phyloP scores from a whole-genome alignment of 441 rosid species.

The Pelargonium myrrhifolium region DNA sequence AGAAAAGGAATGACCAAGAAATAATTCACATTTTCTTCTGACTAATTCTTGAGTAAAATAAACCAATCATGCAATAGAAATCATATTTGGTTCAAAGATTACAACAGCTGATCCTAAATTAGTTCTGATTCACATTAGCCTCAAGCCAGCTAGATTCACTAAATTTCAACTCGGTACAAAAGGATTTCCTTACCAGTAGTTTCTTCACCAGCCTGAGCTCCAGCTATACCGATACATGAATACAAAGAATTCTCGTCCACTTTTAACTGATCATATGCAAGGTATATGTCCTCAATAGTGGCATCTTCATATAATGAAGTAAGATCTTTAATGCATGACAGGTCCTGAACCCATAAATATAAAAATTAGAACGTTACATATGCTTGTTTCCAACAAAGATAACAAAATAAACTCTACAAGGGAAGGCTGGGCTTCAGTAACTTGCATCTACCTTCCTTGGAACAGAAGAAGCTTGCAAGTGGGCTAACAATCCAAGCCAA shows the following conservation, averaged over 20 bases:
- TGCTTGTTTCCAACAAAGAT: background rate
- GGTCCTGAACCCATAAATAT: conserved; percentile 43
- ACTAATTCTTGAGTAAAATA: background rate
- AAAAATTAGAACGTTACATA: conserved; percentile 12
- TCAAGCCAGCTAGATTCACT: background rate
- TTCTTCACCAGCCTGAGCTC: conserved; percentile 73
- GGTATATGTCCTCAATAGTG: conserved; percentile 75
- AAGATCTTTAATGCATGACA: conserved; percentile 90
- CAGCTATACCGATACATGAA: conserved; percentile 92
- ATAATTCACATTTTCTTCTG: background rate
- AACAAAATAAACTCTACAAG: background rate
- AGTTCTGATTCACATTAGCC: background rate
- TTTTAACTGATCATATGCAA: conserved; percentile 82
- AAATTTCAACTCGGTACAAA: background rate
- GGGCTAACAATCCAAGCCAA: conserved; percentile 97
- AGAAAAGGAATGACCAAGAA: background rate
- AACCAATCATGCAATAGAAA: background rate
- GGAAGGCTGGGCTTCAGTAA: conserved; percentile 1
- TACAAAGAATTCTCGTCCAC: conserved; percentile 76
- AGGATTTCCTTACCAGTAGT: conserved; percentile 36
- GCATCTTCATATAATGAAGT: conserved; percentile 78
- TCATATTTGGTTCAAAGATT: background rate
- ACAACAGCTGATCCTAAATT: background rate
- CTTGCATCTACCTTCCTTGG: conserved; percentile 69
- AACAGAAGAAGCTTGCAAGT: conserved; percentile 92